Percentiles rank a stretch among this genome's conserved stretches.
Conservation (phyloP, 768 basidiomycete genomes). For the Boletus sp. region DNA sequence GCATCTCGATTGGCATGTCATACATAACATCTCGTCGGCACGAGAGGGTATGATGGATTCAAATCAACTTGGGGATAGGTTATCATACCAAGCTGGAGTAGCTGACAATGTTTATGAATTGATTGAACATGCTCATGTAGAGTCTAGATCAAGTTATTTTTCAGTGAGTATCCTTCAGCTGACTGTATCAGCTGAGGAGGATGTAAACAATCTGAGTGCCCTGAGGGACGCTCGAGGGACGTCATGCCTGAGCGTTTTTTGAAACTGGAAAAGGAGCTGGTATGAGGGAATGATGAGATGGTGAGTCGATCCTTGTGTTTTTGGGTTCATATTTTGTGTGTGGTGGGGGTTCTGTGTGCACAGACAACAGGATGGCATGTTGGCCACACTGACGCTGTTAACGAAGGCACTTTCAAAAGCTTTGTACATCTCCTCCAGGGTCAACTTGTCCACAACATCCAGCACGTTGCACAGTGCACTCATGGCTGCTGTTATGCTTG, state of each 20-base stretch:
- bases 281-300: slow-evolving; percentile 80
- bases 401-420: too few species aligned
- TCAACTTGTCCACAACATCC: too few species aligned
- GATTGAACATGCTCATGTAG: slow-evolving; percentile 55
- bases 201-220: slow-evolving; percentile 34
- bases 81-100: slow-evolving; percentile 81
- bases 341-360: background rate
- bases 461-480: too few species aligned
- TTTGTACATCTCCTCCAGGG: too few species aligned
- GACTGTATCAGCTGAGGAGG: slow-evolving; percentile 42
- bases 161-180: slow-evolving; percentile 53
- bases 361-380: too few species aligned
- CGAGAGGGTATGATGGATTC: background rate
- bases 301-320: slow-evolving; percentile 42
- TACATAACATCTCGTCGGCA: background rate
- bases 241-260: slow-evolving; percentile 80
- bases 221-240: too few species aligned
- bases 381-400: too few species aligned
- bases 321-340: background rate
- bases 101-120: slow-evolving; percentile 64
- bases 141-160: slow-evolving; percentile 64
- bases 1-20: too few species aligned
- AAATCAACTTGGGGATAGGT: slow-evolving; percentile 30
- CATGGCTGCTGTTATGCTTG: too few species aligned
- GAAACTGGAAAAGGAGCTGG: slow-evolving; percentile 79